These are phyloP conservation scores for Aspergillus pseudotamarii DNA, from an alignment of 2,329 filamentous ascomycete species.

Conservation along the genomic window DNA sequence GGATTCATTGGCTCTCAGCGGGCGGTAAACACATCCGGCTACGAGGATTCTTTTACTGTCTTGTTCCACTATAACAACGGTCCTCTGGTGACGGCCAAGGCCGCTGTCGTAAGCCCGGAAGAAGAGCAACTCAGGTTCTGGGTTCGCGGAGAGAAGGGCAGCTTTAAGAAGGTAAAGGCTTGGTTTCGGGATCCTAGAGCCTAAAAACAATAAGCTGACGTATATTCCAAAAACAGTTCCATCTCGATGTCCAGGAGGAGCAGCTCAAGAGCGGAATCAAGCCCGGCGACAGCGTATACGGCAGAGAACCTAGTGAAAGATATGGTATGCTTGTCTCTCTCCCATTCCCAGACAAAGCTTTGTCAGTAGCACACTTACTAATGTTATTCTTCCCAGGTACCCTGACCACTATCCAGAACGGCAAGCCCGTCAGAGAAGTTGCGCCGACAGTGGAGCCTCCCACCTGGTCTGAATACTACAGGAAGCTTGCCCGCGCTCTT, in stretches of 20 bases:
- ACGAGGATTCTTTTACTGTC: slow-evolving; percentile 59
- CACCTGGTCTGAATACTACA: slow-evolving; percentile 73
- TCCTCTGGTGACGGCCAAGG: slow-evolving; percentile 69
- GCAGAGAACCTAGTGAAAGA: slow-evolving; percentile 61
- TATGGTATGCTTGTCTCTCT: slow-evolving; percentile 50
- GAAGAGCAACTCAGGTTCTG: slow-evolving; percentile 72
- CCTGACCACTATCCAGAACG: slow-evolving; percentile 60
- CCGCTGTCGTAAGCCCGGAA: slow-evolving; percentile 69
- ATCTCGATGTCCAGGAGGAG: slow-evolving; percentile 74
- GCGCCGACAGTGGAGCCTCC: slow-evolving; percentile 63
- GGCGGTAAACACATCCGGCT: slow-evolving; percentile 55
- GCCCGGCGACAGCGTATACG: slow-evolving; percentile 66
- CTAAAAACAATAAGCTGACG: neutral
- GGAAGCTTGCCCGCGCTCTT: slow-evolving; percentile 55
- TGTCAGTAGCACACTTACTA: neutral
- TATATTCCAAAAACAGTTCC: slow-evolving; percentile 35
- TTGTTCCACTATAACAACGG: slow-evolving; percentile 67
- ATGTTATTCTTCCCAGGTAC: slow-evolving; percentile 28
- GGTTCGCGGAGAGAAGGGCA: slow-evolving; percentile 73
- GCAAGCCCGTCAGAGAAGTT: slow-evolving; percentile 52
- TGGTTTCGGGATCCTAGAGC: neutral
- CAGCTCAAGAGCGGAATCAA: slow-evolving; percentile 67
- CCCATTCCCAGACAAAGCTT: neutral
- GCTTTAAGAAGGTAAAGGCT: slow-evolving; percentile 67
- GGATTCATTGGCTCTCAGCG: slow-evolving; percentile 70